These are phyloP conservation scores for Tulasnella sp. DNA, from an alignment of 768 basidiomycete species.

Conservation along the genomic window DNA sequence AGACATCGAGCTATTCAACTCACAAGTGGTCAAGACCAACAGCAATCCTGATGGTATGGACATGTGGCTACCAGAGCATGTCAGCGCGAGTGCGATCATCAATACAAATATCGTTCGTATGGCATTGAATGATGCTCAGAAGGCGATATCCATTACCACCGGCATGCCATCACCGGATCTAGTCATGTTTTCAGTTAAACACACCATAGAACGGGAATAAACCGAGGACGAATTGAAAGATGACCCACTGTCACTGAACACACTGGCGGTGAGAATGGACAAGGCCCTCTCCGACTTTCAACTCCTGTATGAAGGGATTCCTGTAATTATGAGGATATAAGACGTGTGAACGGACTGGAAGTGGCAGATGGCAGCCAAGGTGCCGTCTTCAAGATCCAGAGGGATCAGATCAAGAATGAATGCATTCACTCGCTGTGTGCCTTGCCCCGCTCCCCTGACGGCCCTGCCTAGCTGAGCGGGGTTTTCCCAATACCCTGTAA, in stretches of 20 bases:
- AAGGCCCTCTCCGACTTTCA: constrained; percentile 26
- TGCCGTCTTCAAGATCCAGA: constrained; percentile 16
- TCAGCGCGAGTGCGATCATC: constrained; percentile 8
- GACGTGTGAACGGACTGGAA: constrained; percentile 28
- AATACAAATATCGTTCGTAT: constrained; percentile 7
- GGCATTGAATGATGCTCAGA: constrained; percentile 15
- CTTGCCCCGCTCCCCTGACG: constrained; percentile 21
- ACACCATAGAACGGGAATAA: constrained; percentile 16
- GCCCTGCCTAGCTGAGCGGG: constrained; percentile 17
- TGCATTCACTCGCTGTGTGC: neutral
- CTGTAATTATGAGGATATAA: constrained; percentile 25
- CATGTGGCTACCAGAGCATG: neutral
- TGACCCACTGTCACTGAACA: neutral
- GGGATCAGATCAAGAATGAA: neutral
- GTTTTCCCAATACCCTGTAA: constrained; percentile 20
- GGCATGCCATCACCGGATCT: constrained; percentile 19
- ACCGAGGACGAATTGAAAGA: neutral
- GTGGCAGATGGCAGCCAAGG: constrained; percentile 28
- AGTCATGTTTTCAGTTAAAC: constrained; percentile 25
- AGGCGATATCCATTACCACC: constrained; percentile 23
- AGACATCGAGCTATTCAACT: constrained; percentile 31
- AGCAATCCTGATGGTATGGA: neutral
- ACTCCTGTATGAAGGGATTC: constrained; percentile 33
- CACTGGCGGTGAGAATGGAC: neutral
- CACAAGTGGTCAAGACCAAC: constrained; percentile 10